Conservation (phyloP, 176 grass and related monocot genomes). For the Carex myosuroides region DNA sequence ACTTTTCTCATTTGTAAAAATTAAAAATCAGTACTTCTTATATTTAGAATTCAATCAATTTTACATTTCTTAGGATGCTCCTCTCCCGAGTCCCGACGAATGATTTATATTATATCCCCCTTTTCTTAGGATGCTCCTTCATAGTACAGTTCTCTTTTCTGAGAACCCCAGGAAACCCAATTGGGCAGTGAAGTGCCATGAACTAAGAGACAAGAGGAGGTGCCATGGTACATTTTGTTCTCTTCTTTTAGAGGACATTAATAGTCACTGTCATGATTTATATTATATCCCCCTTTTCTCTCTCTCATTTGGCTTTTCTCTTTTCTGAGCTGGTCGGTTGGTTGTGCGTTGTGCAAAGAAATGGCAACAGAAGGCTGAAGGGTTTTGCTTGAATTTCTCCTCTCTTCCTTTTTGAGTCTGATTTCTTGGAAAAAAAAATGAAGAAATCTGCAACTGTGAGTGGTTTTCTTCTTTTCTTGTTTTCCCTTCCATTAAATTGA, state of each 20-base stretch:
- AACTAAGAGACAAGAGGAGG: conserved; percentile 35
- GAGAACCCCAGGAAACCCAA: not conserved
- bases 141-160: not conserved
- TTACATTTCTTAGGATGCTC: not conserved
- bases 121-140: not conserved
- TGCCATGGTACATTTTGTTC: conserved; percentile 37
- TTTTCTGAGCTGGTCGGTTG: conserved; percentile 5
- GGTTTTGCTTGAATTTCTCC: not conserved
- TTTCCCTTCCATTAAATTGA: not conserved
- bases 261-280: conserved; percentile 39
- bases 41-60: not conserved
- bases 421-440: conserved; percentile 39
- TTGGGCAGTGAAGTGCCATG: conserved; percentile 15
- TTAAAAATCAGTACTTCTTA: not conserved
- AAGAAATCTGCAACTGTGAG: conserved; percentile 58
- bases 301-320: not conserved
- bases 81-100: not conserved
- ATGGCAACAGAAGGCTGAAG: not conserved
- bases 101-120: too few species aligned
- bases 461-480: not conserved
- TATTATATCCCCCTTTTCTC: not conserved
- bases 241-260: conserved; percentile 32
- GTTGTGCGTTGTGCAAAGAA: not conserved
- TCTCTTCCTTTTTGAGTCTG: not conserved
- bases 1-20: not conserved